Evolutionary conservation across 2,329 filamentous ascomycete genomes (phyloP), one percentile per base, ranked within the genome.

Genomic region (Zasmidium citrigriseum): DNA sequence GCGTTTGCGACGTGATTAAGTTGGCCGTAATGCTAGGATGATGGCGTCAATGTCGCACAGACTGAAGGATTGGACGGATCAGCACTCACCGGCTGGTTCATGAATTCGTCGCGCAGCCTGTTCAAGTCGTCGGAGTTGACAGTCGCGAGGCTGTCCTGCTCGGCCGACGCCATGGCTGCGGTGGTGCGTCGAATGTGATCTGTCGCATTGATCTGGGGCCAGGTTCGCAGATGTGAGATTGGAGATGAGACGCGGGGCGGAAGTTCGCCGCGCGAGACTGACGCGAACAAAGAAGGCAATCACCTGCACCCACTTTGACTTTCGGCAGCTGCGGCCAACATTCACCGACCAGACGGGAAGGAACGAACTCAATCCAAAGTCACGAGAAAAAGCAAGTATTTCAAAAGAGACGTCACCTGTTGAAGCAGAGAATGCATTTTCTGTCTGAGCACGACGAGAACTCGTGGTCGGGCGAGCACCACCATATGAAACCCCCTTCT

Each of bases 11-110:
- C 52, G 55, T 58, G 46, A 55, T 58, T 55, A 57, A 59, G 59
- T 64, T 63, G 56, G 47, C 56, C 56, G 41, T 56, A 47, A 62
- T 68, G 62, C 69, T 68, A 62, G 67, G 66, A 60, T 68, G 41
- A 50, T 65, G 60, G 64, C 64, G 67, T 70, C 66, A 71, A 62
- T 18, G 47, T 47, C 25, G 46, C 46, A 46, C 38, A 38, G 54
- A 41, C 27, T 14, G n/a, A 25, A 52, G 29, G 10, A n/a, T n/a
- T n/a, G n/a, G n/a, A n/a, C n/a, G 2, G 34, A 24, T 46, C 18
- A 20, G 54, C 46, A 63, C 62, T 59, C 38, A 69, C 66, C 58
- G 58, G 53, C 24, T 61, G 55, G n/a, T n/a, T n/a, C 22, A 71
- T 52, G 21, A 65, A 50, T 21, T 57, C 47, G 14, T 60, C 44